Evolutionary conservation across 805 yeast species (phyloP), one percentile per base, ranked within the genome.

Genomic region (Candida berthetii): DNA sequence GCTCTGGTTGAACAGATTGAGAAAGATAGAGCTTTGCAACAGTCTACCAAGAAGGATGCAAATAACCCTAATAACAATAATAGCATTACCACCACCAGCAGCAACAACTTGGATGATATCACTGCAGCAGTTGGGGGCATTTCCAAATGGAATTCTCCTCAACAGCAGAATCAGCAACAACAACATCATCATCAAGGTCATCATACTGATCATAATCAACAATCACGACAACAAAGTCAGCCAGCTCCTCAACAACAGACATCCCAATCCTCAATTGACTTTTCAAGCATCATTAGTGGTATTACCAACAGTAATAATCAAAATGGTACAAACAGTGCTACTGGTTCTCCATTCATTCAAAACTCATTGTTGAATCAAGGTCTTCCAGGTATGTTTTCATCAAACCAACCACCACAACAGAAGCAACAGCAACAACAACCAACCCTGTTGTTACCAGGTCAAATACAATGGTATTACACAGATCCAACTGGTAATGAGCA

Each of bases 401-500:
- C 16, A 10, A 40, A 28, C 31, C 43, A 41, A 31, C 24, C 6
- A 22, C 40, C 31, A 28, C 46, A 42, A 36, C 43, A 35, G 16
- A 49, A 42, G 36, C 49, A 44, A 33, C 47, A 37, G 15, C 36
- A 42, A 20, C 42, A 36, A 20, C 50, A 45, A 39, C 49, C 42
- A 22, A 45, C 42, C 27, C 27, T 46, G 11, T 37, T 71, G 13
- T 52, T 64, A 2, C 71, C 78, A 2, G 66, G 58, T 24, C 59
- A 66, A 39, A 68, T 80, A 49, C 64, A 70, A 38, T 87, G 96
- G 96, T 64, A 64, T 43, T 87, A 87, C 58, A 63, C 81, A 41
- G 96, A 87, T 58, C 79, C 86, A 0, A 59, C 70, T 33, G 86
- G 85, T 4, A 70, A 62, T 39, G 80, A 78, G 46, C 95, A 86